Percentiles rank a stretch among this genome's conserved stretches.
phyloP scores from a whole-genome alignment of 129 eudicot genomes.

The Ambrosia artemisiifolia region DNA sequence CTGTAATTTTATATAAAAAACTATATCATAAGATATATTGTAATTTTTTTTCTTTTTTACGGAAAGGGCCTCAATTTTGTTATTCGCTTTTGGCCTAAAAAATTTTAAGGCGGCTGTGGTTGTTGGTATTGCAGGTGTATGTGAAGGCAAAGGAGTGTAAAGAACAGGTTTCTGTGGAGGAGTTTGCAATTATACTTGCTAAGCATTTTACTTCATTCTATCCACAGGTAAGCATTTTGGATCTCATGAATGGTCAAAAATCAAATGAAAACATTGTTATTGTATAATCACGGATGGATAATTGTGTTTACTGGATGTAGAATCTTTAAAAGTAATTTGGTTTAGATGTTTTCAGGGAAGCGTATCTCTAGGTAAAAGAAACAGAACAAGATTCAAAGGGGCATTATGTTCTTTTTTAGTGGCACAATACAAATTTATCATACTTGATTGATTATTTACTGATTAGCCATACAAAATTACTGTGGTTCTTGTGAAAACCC shows the following conservation, averaged over 20 bases:
- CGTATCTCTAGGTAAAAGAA: not conserved
- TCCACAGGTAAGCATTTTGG: slow-evolving; percentile 52
- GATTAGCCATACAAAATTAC: not conserved
- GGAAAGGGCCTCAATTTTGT: too few species aligned
- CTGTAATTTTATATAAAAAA: too few species aligned
- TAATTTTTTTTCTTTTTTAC: too few species aligned
- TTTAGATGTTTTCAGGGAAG: not conserved
- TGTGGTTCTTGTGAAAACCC: not conserved
- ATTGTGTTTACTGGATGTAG: not conserved
- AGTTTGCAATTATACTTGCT: slow-evolving; percentile 81
- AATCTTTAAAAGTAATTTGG: not conserved
- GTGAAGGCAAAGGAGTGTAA: slow-evolving; percentile 94
- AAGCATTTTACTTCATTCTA: slow-evolving; percentile 87
- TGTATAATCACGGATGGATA: not conserved
- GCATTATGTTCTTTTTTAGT: not conserved
- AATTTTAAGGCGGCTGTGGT: not conserved
- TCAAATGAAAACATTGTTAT: not conserved
- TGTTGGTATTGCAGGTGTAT: slow-evolving; percentile 61
- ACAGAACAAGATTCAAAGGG: not conserved
- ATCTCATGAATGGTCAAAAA: not conserved
- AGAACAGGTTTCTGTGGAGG: slow-evolving; percentile 69
- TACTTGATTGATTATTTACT: slow-evolving; percentile 6
- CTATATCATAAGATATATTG: too few species aligned
- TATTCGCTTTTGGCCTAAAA: too few species aligned
- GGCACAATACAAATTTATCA: not conserved